Base-by-base conservation (phyloP, 345 rosid species). In the Schrenkiella parvula region DNA sequence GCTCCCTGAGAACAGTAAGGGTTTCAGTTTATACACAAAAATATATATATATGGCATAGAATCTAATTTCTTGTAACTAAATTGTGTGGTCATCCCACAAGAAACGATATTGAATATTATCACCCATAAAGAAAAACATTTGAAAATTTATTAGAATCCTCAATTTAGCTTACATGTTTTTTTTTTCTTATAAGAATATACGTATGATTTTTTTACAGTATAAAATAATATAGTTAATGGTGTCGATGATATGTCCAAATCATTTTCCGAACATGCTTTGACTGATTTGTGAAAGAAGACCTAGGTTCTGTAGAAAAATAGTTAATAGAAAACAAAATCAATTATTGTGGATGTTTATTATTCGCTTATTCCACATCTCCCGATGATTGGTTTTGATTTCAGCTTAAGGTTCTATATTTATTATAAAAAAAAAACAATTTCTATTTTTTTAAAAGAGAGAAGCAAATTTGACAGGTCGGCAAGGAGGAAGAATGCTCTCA, bases 1-100 rank as follows among this genome's bases (percentile, higher is more conserved):
- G 96, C 91, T 88, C 44, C 15, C 84, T 10, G 80, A 81, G 48
- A 80, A 78, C 62, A 34, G 96, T 89, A 82, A 80, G 81, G 17
- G 2, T 69, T 21, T 26, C 38, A 26, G 28, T 64, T 13, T 54
- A 22, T 12, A 60, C 23, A 60, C 64, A 18, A 21, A 14, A 8
- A 14, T n/a, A n/a, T n/a, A n/a, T n/a, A n/a, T n/a, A 34, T 25
- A 5, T 8, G 4, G 31, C 4, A 19, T 25, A 22, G 0, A n/a
- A 8, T 35, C 35, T 70, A 28, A 1, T 22, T 44, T 8, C 14
- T 42, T 19, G 10, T 13, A 26, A 22, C 29, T 3, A 41, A 18
- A 42, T n/a, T 43, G 22, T 55, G 43, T 29, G 12, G 10, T 35
- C 14, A 38, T 34, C 5, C 39, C 38, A 32, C 39, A 58, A 61